Evolutionary conservation across 1,284 basidiomycete genomes (phyloP).

Genomic region (Sphagnurus paluster): DNA sequence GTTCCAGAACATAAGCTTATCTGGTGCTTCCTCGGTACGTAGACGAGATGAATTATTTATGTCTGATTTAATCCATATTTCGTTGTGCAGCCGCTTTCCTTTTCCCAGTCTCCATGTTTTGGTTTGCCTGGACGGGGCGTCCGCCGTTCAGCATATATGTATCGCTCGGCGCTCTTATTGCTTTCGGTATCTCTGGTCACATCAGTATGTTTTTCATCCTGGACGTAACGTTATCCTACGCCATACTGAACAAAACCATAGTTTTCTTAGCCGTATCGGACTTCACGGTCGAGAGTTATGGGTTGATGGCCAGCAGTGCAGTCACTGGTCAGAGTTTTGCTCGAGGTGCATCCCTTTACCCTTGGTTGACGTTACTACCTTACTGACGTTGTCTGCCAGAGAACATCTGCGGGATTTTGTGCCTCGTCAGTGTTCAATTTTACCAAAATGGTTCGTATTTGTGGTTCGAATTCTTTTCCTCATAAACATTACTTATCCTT

Average conservation of each 20-base stretch:
- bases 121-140: slow-evolving; percentile 22
- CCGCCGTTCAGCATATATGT: slow-evolving; percentile 20
- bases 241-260: background rate
- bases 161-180: slow-evolving; percentile 19
- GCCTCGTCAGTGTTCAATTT: slow-evolving; percentile 17
- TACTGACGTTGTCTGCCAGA: slow-evolving; percentile 6
- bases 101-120: slow-evolving; percentile 23
- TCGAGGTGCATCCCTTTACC: slow-evolving; percentile 10
- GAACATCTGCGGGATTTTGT: slow-evolving; percentile 19
- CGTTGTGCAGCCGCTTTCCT: slow-evolving; percentile 17
- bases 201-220: slow-evolving; percentile 17
- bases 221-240: background rate
- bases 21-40: slow-evolving; percentile 21
- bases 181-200: slow-evolving; percentile 21
- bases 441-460: slow-evolving; percentile 18
- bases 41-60: too few relatives aligned
- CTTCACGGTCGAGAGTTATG: slow-evolving; percentile 23
- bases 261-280: slow-evolving; percentile 22
- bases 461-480: too few relatives aligned
- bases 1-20: slow-evolving; percentile 23
- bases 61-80: too few relatives aligned
- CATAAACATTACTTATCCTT: background rate
- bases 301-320: slow-evolving; percentile 22
- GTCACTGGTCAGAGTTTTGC: slow-evolving; percentile 24
- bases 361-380: background rate